These are phyloP conservation scores for Helenozyma baotianmanensis DNA, from an alignment of 805 yeast genomes.

Conservation along the genomic window DNA sequence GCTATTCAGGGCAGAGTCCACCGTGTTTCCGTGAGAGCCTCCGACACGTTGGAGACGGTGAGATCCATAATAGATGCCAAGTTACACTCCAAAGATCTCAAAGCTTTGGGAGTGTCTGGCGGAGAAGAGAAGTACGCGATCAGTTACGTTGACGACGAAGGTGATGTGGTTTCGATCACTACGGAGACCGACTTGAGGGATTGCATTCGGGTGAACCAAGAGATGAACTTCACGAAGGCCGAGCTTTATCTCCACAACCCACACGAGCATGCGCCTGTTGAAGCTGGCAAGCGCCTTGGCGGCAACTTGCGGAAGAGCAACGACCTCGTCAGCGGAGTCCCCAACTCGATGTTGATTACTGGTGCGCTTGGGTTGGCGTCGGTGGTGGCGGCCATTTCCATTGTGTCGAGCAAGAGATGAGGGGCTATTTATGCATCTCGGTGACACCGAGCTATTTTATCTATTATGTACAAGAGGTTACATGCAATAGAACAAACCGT, in stretches of 20 bases:
- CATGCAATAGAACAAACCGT: not conserved
- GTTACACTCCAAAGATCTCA: slow-evolving; percentile 38
- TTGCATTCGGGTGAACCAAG: slow-evolving; percentile 57
- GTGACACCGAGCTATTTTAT: not conserved
- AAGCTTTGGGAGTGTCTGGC: slow-evolving; percentile 13
- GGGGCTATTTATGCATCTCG: not conserved
- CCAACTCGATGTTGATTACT: slow-evolving; percentile 59
- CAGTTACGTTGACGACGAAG: slow-evolving; percentile 79
- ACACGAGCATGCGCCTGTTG: slow-evolving; percentile 8
- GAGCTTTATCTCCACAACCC: slow-evolving; percentile 62
- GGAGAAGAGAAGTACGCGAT: slow-evolving; percentile 45
- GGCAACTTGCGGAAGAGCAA: no score
- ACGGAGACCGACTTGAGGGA: slow-evolving; percentile 69
- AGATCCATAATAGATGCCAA: slow-evolving; percentile 41
- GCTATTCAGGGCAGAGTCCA: slow-evolving; percentile 60
- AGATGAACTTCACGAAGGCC: slow-evolving; percentile 52
- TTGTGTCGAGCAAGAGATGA: slow-evolving; percentile 28
- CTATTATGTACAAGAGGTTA: not conserved
- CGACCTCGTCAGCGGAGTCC: slow-evolving; percentile 48
- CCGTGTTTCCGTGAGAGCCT: slow-evolving; percentile 56
- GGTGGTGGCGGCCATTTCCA: slow-evolving; percentile 26
- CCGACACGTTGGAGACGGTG: slow-evolving; percentile 50
- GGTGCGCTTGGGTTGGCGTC: slow-evolving; percentile 57
- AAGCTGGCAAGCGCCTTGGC: not conserved
- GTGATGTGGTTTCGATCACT: slow-evolving; percentile 74